Evolutionary conservation across 1,284 basidiomycete species (phyloP).

Genomic region (Moesziomyces globuligerus): DNA sequence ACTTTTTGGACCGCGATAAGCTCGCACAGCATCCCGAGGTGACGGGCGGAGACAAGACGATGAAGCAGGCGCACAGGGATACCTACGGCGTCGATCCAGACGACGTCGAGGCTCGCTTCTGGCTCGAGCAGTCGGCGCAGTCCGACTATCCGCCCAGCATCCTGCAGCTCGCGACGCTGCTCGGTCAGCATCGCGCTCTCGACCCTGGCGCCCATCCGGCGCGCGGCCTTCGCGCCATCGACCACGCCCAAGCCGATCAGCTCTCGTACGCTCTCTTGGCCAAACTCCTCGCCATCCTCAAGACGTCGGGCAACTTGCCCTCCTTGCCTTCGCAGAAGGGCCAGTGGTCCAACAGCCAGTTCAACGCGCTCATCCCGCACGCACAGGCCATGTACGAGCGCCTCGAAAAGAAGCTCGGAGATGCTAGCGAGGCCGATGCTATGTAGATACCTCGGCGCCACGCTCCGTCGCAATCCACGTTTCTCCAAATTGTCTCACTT

Average conservation of each 20-base stretch:
- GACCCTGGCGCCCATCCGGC: slow-evolving; percentile 9
- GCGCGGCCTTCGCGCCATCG: slow-evolving; percentile 21
- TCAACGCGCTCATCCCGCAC: slow-evolving; percentile 39
- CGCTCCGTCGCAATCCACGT: too few relatives aligned
- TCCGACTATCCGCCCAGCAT: slow-evolving; percentile 42
- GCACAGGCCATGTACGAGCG: slow-evolving; percentile 46
- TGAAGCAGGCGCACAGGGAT: slow-evolving; percentile 44
- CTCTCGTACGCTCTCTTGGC: slow-evolving; percentile 40
- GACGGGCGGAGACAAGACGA: slow-evolving; percentile 26
- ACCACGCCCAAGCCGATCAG: slow-evolving; percentile 32
- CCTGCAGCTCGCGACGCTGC: slow-evolving; percentile 37
- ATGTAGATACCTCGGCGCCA: too few relatives aligned
- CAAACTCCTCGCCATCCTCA: slow-evolving; percentile 43
- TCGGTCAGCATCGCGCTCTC: slow-evolving; percentile 34
- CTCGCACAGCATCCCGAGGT: slow-evolving; percentile 39
- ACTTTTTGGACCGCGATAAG: slow-evolving; percentile 45
- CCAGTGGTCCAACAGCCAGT: slow-evolving; percentile 47
- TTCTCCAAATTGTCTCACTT: too few relatives aligned
- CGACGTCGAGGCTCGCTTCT: slow-evolving; percentile 51
- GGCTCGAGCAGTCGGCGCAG: slow-evolving; percentile 46
- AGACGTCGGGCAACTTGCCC: slow-evolving; percentile 40
- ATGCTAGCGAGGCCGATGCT: slow-evolving; percentile 2
- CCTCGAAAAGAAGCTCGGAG: slow-evolving; percentile 34
- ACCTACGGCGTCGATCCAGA: slow-evolving; percentile 53
- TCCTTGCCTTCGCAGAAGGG: slow-evolving; percentile 43